phyloP scores from a whole-genome alignment of 116 monocot genomes.

The Zostera marina region DNA sequence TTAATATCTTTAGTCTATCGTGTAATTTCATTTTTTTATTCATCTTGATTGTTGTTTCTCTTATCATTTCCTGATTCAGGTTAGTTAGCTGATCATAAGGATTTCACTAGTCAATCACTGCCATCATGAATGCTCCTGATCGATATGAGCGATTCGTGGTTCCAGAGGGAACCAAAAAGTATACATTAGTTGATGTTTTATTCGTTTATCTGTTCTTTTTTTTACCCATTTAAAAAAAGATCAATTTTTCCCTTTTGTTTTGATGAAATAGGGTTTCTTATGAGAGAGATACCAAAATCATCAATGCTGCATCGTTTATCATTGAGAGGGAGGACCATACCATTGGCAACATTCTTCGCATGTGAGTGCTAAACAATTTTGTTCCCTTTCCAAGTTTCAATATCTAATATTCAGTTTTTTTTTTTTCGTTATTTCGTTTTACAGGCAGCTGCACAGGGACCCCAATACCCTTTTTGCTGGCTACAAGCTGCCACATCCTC shows the following conservation, averaged over 20 bases:
- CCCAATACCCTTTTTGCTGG: conserved; percentile 93
- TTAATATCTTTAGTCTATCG: no score
- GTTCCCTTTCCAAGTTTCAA: neutral
- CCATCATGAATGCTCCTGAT: conserved; percentile 82
- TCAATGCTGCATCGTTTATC: conserved; percentile 91
- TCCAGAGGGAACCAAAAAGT: conserved; percentile 93
- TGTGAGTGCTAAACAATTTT: conserved; percentile 22
- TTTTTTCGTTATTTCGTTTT: neutral
- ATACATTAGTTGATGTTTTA: neutral
- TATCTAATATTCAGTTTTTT: neutral
- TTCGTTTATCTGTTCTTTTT: neutral
- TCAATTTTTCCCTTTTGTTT: neutral
- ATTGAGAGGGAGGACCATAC: conserved; percentile 94
- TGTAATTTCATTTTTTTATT: no score
- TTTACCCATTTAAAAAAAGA: neutral
- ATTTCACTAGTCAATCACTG: no score
- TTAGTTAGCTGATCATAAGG: no score
- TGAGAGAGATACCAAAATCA: conserved; percentile 96
- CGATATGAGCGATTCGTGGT: conserved; percentile 97
- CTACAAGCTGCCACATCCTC: conserved; percentile 94
- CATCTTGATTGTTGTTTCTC: no score
- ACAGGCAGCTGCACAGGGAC: conserved; percentile 90
- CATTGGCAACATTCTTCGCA: conserved; percentile 88
- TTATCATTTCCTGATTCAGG: no score
- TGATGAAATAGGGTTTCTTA: conserved; percentile 48